Percentiles rank a stretch among this genome's conserved stretches.
These are phyloP conservation scores for Phylloporus sp. DNA, from an alignment of 768 basidiomycete genomes.

Conservation along the genomic window DNA sequence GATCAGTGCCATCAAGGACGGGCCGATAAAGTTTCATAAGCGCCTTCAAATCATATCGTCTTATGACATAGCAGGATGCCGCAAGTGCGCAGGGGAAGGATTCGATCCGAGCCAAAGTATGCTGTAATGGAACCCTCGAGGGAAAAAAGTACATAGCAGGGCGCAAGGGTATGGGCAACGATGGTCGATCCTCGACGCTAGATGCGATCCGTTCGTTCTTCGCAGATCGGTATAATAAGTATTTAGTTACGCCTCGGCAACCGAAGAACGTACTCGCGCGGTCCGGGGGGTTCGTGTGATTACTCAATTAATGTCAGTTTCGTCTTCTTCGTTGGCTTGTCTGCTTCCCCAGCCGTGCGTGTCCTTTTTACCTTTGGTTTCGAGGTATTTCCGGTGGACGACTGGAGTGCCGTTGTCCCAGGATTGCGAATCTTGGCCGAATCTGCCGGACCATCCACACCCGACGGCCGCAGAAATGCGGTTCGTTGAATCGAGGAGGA, in stretches of 20 bases:
- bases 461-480: slow-evolving; percentile 20
- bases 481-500: slow-evolving; percentile 16
- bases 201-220: slow-evolving; percentile 11
- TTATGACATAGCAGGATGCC: slow-evolving; percentile 19
- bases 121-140: slow-evolving; percentile 22
- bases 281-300: slow-evolving; percentile 9
- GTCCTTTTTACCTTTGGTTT: slow-evolving; percentile 21
- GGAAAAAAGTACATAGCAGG: slow-evolving; percentile 10
- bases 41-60: slow-evolving; percentile 20
- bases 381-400: slow-evolving; percentile 5
- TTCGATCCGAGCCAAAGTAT: slow-evolving; percentile 11
- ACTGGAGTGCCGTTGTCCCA: slow-evolving; percentile 3
- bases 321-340: slow-evolving; percentile 23
- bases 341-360: slow-evolving; percentile 16
- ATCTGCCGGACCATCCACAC: slow-evolving; percentile 18
- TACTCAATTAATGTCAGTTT: slow-evolving; percentile 23
- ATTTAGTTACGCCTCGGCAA: slow-evolving; percentile 13
- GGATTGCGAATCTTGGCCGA: slow-evolving; percentile 5
- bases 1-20: slow-evolving; percentile 26
- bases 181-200: slow-evolving; percentile 20
- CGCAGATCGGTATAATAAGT: slow-evolving; percentile 16
- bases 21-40: slow-evolving; percentile 29
- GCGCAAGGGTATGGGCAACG: slow-evolving; percentile 3
- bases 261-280: slow-evolving; percentile 15
- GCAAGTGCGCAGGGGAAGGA: slow-evolving; percentile 11